A percentile compares a stretch with the other conserved stretches of the same genome.
Evolutionary conservation across 805 yeast genomes (phyloP).

Genomic region (Teunomyces gatunensis): DNA sequence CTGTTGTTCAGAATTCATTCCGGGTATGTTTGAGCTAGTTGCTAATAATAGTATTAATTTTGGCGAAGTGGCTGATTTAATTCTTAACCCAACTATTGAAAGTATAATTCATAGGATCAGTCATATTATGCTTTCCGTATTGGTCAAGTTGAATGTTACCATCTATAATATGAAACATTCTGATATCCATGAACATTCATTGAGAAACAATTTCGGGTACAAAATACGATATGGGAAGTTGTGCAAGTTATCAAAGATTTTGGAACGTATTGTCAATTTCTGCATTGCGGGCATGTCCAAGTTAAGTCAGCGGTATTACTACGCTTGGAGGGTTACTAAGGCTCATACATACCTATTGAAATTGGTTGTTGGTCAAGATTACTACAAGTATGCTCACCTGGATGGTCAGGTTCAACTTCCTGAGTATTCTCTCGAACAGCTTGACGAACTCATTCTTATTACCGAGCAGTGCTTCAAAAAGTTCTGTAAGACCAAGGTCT

Average conservation of each 20-base stretch:
- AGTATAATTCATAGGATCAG: conserved; percentile 24
- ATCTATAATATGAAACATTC: conserved; percentile 20
- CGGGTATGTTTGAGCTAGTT: conserved; percentile 30
- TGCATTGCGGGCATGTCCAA: conserved; percentile 21
- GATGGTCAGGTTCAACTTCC: conserved; percentile 9
- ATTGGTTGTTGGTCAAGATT: conserved; percentile 29
- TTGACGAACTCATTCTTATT: conserved; percentile 26
- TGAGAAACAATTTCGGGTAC: conserved; percentile 17
- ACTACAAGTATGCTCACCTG: conserved; percentile 12
- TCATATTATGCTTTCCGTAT: conserved; percentile 24
- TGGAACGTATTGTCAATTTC: conserved; percentile 19
- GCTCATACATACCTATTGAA: conserved; percentile 46
- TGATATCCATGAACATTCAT: conserved; percentile 16
- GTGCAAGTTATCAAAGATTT: conserved; percentile 21
- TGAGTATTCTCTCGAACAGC: conserved; percentile 17
- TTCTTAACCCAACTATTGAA: conserved; percentile 40
- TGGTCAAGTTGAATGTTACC: conserved; percentile 21
- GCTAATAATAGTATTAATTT: conserved; percentile 33
- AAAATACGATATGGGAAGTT: conserved; percentile 20
- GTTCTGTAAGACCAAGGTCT: conserved; percentile 16
- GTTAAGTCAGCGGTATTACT: conserved; percentile 57
- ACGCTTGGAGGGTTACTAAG: conserved; percentile 66
- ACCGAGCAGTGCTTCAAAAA: conserved; percentile 23
- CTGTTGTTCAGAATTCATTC: conserved; percentile 27
- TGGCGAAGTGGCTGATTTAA: conserved; percentile 40